These are phyloP conservation scores for Plectosphaerella plurivora DNA, from an alignment of 2,329 filamentous ascomycete species.

Conservation along the genomic window DNA sequence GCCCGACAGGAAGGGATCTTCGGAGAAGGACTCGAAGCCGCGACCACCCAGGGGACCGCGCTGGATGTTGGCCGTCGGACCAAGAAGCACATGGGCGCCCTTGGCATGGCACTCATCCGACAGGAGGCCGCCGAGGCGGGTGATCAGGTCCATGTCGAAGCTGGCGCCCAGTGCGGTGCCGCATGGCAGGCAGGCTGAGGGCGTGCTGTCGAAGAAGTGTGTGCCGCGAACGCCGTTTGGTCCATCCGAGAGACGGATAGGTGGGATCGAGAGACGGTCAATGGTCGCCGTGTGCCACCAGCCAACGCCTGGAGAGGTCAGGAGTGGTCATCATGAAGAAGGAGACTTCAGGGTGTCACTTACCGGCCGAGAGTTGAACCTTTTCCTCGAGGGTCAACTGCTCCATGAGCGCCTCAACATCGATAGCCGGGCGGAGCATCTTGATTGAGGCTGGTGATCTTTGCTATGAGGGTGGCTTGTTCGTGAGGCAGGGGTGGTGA, in stretches of 20 bases:
- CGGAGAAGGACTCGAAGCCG: slow-evolving; percentile 55
- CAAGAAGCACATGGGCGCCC: slow-evolving; percentile 53
- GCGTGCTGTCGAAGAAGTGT: slow-evolving; percentile 61
- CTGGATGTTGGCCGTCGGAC: slow-evolving; percentile 59
- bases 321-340: background rate
- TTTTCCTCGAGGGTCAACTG: slow-evolving; percentile 11
- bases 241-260: slow-evolving; percentile 62
- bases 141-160: slow-evolving; percentile 49
- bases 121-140: slow-evolving; percentile 45
- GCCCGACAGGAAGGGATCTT: slow-evolving; percentile 54
- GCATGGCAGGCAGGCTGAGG: slow-evolving; percentile 56
- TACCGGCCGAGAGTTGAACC: slow-evolving; percentile 10
- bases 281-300: slow-evolving; percentile 66
- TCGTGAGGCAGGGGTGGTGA: too few relatives aligned
- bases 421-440: slow-evolving; percentile 1
- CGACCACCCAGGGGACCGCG: slow-evolving; percentile 55
- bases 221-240: slow-evolving; percentile 67
- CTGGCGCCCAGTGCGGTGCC: slow-evolving; percentile 54
- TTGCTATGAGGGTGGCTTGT: too few relatives aligned
- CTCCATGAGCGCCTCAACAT: slow-evolving; percentile 9
- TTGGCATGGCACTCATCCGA: slow-evolving; percentile 50
- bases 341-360: background rate
- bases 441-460: too few relatives aligned
- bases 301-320: slow-evolving; percentile 45
- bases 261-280: slow-evolving; percentile 56